These are phyloP conservation scores for Trichaptum fuscoviolaceum DNA, from an alignment of 768 basidiomycete genomes.

Conservation along the genomic window DNA sequence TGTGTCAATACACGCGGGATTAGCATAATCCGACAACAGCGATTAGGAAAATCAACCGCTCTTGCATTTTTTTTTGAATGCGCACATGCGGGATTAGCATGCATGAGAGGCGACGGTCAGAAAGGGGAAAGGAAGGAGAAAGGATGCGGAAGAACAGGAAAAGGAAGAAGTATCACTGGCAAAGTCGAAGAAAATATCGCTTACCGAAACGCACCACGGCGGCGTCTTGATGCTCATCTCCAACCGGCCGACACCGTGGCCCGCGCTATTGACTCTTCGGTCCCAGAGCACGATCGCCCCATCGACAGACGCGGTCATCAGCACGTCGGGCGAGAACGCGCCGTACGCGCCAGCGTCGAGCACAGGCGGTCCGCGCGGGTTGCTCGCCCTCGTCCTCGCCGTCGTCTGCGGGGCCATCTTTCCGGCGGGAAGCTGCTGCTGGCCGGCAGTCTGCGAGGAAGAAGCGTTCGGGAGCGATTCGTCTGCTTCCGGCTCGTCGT, in stretches of 20 bases:
- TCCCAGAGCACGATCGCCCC: slow-evolving; percentile 94
- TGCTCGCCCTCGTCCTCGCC: slow-evolving; percentile 9
- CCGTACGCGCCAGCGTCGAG: slow-evolving; percentile 56
- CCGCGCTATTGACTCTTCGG: slow-evolving; percentile 57
- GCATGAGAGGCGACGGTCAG: slow-evolving; percentile 1
- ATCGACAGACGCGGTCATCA: slow-evolving; percentile 88
- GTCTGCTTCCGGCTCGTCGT: slow-evolving; percentile 70
- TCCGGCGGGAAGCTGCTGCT: slow-evolving; percentile 16
- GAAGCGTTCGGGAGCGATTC: slow-evolving; percentile 32
- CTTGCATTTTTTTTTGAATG: neutral
- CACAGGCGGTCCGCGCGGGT: slow-evolving; percentile 53
- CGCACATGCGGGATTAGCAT: neutral
- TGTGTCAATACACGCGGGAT: slow-evolving; percentile 4
- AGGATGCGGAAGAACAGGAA: neutral
- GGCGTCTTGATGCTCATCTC: slow-evolving; percentile 91
- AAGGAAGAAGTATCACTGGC: slow-evolving; percentile 10
- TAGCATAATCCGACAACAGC: neutral
- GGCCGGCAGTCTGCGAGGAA: slow-evolving; percentile 14
- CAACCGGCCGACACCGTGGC: slow-evolving; percentile 74
- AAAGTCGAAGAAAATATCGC: slow-evolving; percentile 19
- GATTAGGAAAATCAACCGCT: neutral
- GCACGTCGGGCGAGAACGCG: slow-evolving; percentile 70
- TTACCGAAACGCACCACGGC: slow-evolving; percentile 93
- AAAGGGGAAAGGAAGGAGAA: slow-evolving; percentile 7
- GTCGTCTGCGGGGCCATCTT: slow-evolving; percentile 11